Evolutionary conservation across 371 early-diverging fungal species (phyloP), one percentile per base, ranked within the genome.

Genomic region (Syncephalastrum monosporum): DNA sequence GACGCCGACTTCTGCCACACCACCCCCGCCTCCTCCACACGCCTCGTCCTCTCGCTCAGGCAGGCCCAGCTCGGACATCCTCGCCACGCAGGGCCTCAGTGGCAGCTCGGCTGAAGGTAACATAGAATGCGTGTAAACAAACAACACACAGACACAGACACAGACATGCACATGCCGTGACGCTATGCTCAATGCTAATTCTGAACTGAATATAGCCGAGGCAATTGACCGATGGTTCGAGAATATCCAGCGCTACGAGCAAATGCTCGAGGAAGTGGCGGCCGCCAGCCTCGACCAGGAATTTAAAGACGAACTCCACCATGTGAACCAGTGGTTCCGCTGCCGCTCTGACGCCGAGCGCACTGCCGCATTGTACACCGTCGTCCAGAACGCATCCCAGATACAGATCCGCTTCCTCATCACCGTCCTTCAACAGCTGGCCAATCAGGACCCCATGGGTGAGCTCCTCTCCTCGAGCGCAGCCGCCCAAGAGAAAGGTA

Each of bases 241-340:
- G 67, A 93, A 96, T 60, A 79, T 96, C 48, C 86, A 88, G 59
- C 88, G 93, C 60, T 95, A 93, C 69, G 95, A 97, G 65, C 82
- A 88, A 42, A 95, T 92, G 60, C 81, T 97, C n/a, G 96, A 97
- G 68, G 92, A 93, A 55, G 94, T 95, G 86, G 92, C 94, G 17
- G 83, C 81, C n/a, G 91, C 92, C 27, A 94, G 91, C 67, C 73
- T 96, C 55, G 96, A 96, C 73, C 92, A 91, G 55, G 86, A 84
- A 54, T 97, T 96, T 65, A 89, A 91, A 66, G 96, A 96, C 53
- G 98, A 97, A 71, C 81, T 97, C 44, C 82, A 86, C 38, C 92
- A 94, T 47, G 91, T 97, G 48, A 96, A 97, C 63, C 89, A 94
- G 59, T 97, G 98, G 98, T 94, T 97, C 72, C 81, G 79, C 14